These are phyloP conservation scores for Scedosporium dehoogii DNA, from an alignment of 2,329 filamentous ascomycete genomes.

Conservation along the genomic window DNA sequence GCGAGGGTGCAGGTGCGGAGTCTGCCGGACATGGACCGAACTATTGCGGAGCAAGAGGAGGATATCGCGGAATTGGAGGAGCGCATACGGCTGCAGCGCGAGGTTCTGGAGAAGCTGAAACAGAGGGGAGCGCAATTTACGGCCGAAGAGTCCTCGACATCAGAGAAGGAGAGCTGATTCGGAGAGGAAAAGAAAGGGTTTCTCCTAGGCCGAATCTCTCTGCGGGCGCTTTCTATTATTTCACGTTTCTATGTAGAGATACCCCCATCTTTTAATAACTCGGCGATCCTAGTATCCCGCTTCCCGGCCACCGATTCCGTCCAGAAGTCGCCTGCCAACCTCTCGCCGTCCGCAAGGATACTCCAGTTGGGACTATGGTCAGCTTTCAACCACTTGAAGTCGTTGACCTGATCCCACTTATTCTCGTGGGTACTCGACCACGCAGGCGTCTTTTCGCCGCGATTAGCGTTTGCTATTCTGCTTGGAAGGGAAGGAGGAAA, in stretches of 20 bases:
- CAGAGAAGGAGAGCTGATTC: conserved; percentile 6
- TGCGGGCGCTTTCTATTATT: not conserved
- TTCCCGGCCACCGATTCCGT: conserved; percentile 51
- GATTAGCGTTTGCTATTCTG: not conserved
- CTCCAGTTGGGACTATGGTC: conserved; percentile 85
- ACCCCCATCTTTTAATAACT: not conserved
- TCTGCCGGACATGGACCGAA: conserved; percentile 61
- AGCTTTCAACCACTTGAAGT: conserved; percentile 93
- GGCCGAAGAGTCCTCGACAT: conserved; percentile 14
- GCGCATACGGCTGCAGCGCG: conserved; percentile 51
- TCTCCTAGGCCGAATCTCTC: not conserved
- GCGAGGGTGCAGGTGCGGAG: conserved; percentile 56
- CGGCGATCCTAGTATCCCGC: not conserved
- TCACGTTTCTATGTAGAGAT: conserved; percentile 3
- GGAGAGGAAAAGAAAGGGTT: not conserved
- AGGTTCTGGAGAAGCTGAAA: conserved; percentile 43
- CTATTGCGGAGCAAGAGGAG: conserved; percentile 56
- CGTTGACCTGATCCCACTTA: conserved; percentile 83
- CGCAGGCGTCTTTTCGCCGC: not conserved
- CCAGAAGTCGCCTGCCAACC: conserved; percentile 58
- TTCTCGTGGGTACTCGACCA: conserved; percentile 34
- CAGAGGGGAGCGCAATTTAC: conserved; percentile 36
- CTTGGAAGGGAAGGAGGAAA: not conserved
- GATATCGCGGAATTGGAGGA: conserved; percentile 60
- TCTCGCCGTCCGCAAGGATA: conserved; percentile 50